Evolutionary conservation across 2,329 filamentous ascomycete species (phyloP).

Genomic region (Bipolaris gigantea): DNA sequence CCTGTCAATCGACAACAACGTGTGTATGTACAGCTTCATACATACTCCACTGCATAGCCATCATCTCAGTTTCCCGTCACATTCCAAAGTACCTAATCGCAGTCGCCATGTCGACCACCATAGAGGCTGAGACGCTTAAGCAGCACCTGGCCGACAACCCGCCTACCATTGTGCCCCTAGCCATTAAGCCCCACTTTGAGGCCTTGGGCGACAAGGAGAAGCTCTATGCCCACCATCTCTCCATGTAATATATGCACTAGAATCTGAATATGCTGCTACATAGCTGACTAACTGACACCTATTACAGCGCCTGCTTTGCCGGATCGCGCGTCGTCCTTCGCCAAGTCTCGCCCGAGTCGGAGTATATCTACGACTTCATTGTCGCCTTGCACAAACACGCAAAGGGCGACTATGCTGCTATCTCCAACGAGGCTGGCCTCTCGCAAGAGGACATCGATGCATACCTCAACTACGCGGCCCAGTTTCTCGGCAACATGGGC

Average conservation of each 20-base stretch:
- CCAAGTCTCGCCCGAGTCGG: constrained; percentile 56
- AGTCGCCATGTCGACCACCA: constrained; percentile 33
- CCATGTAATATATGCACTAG: constrained; percentile 30
- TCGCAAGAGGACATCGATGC: constrained; percentile 43
- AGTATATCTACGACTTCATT: constrained; percentile 59
- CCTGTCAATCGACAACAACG: not conserved
- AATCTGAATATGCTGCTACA: not conserved
- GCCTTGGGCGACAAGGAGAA: constrained; percentile 74
- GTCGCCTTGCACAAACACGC: constrained; percentile 52
- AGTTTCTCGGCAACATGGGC: constrained; percentile 58
- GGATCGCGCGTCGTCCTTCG: constrained; percentile 57
- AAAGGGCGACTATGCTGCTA: constrained; percentile 53
- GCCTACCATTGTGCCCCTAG: constrained; percentile 81
- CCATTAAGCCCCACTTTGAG: constrained; percentile 92
- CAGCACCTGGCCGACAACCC: constrained; percentile 92
- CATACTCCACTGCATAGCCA: not conserved
- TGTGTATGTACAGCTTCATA: not conserved
- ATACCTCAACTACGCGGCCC: constrained; percentile 45
- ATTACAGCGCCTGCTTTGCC: constrained; percentile 48
- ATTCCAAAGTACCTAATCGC: not conserved
- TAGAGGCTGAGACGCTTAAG: constrained; percentile 51
- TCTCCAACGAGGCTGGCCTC: constrained; percentile 49
- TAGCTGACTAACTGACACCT: constrained; percentile 2
- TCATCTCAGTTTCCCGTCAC: not conserved
- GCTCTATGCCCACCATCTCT: constrained; percentile 77